Conservation (phyloP, 768 basidiomycete genomes). For the Mycena rosella region DNA sequence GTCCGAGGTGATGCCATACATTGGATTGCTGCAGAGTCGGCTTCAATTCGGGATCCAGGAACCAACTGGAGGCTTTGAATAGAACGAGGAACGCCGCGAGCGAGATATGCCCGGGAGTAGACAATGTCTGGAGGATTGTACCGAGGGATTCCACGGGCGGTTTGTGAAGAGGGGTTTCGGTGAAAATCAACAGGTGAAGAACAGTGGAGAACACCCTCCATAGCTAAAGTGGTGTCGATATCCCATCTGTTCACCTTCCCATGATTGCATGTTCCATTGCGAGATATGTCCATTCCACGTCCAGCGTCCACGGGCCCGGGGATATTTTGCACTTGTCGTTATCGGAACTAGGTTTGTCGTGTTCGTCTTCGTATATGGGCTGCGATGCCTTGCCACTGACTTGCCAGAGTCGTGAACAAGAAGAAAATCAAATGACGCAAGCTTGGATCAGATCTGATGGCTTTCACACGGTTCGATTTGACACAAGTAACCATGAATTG, state of each 20-base stretch:
- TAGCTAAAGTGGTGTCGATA: background rate
- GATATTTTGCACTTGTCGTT: too few relatives aligned
- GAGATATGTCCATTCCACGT: constrained; percentile 2
- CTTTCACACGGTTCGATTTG: too few relatives aligned
- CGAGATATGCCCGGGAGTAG: background rate
- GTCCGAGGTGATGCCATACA: background rate
- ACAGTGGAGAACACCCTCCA: background rate
- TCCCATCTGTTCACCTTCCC: background rate
- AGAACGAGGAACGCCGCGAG: background rate
- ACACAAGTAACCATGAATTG: too few relatives aligned
- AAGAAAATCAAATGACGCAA: too few relatives aligned
- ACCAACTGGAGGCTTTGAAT: background rate
- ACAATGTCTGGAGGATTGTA: background rate
- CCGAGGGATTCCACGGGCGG: background rate
- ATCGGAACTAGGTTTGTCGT: too few relatives aligned
- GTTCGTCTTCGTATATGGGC: too few relatives aligned
- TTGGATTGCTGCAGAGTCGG: background rate
- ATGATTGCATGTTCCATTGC: constrained; percentile 4
- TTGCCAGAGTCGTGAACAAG: too few relatives aligned
- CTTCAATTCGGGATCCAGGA: background rate
- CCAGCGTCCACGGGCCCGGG: too few relatives aligned
- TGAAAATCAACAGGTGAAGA: background rate
- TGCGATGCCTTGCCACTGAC: too few relatives aligned
- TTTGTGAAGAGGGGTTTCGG: too few relatives aligned
- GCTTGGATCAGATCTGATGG: too few relatives aligned